phyloP scores from a whole-genome alignment of 306 rosid genomes.

The Acacia crassicarpa region DNA sequence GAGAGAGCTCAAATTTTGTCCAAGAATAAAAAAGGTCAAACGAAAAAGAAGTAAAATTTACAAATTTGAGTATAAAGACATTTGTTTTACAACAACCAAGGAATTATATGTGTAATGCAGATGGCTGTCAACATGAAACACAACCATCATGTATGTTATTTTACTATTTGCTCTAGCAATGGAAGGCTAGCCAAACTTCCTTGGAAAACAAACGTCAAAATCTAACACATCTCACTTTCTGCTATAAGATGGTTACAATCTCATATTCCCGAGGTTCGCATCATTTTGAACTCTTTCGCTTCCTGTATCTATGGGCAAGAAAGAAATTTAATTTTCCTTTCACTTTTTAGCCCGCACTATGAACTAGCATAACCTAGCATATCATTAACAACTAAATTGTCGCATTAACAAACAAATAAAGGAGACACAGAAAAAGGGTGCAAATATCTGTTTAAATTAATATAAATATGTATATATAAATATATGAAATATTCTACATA shows the following conservation, averaged over 20 bases:
- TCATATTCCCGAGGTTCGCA: background rate
- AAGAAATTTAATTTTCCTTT: conserved; percentile 11
- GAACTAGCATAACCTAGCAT: conserved; percentile 1
- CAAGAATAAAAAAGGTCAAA: background rate
- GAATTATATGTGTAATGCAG: background rate
- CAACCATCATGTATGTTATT: background rate
- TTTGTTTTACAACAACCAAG: conserved; percentile 13
- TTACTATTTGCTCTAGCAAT: conserved; percentile 2
- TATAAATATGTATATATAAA: background rate
- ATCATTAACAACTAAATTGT: conserved; percentile 13
- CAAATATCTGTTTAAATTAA: background rate
- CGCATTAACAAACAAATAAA: conserved; percentile 2
- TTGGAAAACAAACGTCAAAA: conserved; percentile 4
- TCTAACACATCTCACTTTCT: conserved; percentile 7
- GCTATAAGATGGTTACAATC: background rate
- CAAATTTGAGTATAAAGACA: background rate
- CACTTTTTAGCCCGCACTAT: conserved; percentile 23
- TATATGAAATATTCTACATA: background rate
- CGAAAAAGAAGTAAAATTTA: background rate
- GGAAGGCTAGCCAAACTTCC: background rate
- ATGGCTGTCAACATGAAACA: background rate
- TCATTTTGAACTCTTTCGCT: conserved; percentile 17
- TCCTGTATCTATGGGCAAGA: background rate
- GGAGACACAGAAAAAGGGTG: conserved; percentile 6
- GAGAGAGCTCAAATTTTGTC: background rate